Evolutionary conservation across 2,329 filamentous ascomycete species (phyloP), one percentile per base, ranked within the genome.

Genomic region (Pestalotiopsis sp.): DNA sequence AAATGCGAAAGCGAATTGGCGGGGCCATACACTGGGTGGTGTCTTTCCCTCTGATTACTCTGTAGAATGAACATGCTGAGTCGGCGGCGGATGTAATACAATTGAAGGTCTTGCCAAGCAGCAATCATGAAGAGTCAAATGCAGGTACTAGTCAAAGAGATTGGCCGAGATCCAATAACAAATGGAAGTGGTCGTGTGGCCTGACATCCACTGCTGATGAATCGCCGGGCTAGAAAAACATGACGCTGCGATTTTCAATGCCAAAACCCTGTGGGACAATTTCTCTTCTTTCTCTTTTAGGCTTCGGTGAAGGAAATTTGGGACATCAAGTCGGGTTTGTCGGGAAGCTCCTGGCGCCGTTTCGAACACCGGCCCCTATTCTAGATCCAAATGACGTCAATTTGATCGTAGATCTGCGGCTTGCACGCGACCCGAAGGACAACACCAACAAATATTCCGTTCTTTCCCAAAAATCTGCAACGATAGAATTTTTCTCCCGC

Each of bases 321-420:
- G 41, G 17, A 45, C 31, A 11, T 36, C 7, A 7, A 9, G 31
- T 13, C 41, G 41, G 41, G 41, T 45, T 45, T 45, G 41, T 52
- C 45, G 45, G 45, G 45, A 52, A 3, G 14, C 31, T 52, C 1
- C 5, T 52, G 45, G 45, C n/a, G 45, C 45, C 45, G 4, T n/a
- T 52, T 23, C 45, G 45, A 52, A 52, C 17, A 20, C 17, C 45
- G 45, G n/a, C 6, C 17, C 45, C 13, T 62, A n/a, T 39, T 62
- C 36, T 6, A 36, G 59, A 39, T 36, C 59, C 59, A 62, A 39
- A 62, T 62, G 59, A 62, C 59, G 59, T 62, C 59, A 62, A 39
- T n/a, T n/a, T 23, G 11, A 6, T 62, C n/a, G 38, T 36, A 36
- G 27, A 62, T 39, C 27, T 39, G 59, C 59, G 5, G 36, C 31